Conservation (phyloP, 768 basidiomycete genomes). For the Pulveroboletus ravenelii region DNA sequence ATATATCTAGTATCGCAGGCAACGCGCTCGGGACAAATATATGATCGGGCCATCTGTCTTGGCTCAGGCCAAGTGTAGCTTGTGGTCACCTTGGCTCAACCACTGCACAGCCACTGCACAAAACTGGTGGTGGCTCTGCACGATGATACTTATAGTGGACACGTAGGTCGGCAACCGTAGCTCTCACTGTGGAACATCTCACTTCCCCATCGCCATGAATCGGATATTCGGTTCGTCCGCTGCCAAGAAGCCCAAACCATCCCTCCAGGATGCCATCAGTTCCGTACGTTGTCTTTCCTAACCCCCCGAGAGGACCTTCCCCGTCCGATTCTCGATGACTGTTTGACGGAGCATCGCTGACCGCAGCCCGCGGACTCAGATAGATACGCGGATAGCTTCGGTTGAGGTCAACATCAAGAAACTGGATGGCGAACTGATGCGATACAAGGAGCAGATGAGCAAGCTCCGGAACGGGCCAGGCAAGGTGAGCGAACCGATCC, state of each 20-base stretch:
- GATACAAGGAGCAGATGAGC: constrained; percentile 95
- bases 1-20: no score
- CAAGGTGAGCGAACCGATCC: constrained; percentile 56
- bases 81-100: no score
- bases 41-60: no score
- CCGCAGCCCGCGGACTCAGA: constrained; percentile 42
- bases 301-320: neutral
- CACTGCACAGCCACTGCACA: no score
- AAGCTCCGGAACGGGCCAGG: constrained; percentile 92
- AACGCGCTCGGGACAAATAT: no score
- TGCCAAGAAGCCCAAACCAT: constrained; percentile 79
- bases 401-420: constrained; percentile 98
- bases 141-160: no score
- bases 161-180: neutral
- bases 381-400: constrained; percentile 77
- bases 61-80: no score
- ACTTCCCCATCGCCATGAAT: constrained; percentile 52
- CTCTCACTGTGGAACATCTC: neutral
- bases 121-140: no score
- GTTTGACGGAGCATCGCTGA: neutral
- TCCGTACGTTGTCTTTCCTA: constrained; percentile 49
- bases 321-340: neutral
- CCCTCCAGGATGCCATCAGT: constrained; percentile 88
- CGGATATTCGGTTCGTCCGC: constrained; percentile 76
- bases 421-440: constrained; percentile 84